Conservation (phyloP, 345 rosid species). For the Microthlaspi erraticum region DNA sequence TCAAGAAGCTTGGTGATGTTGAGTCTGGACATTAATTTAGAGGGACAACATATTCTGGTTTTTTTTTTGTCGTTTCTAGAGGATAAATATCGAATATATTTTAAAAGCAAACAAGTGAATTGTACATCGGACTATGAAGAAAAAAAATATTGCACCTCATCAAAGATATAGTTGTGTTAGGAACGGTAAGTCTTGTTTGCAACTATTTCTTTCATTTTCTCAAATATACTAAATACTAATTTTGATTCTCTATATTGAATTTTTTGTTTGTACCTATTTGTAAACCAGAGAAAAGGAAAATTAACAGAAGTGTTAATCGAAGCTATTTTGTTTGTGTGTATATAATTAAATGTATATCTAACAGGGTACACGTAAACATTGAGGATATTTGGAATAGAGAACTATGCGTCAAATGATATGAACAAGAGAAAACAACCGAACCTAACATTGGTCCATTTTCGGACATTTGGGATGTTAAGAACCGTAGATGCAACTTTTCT, state of each 20-base stretch:
- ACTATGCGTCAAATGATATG: slow-evolving; percentile 15
- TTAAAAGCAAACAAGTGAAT: no score
- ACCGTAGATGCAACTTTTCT: slow-evolving; percentile 44
- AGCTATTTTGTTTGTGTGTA: not conserved
- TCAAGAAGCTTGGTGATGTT: slow-evolving; percentile 33
- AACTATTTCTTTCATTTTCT: not conserved
- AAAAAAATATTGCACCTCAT: no score
- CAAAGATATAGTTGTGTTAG: not conserved
- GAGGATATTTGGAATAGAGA: not conserved
- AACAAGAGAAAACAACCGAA: slow-evolving; percentile 27
- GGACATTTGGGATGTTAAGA: slow-evolving; percentile 45
- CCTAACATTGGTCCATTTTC: slow-evolving; percentile 35
- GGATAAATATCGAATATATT: not conserved
- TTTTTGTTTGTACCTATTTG: not conserved
- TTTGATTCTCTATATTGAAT: not conserved
- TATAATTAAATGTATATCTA: not conserved
- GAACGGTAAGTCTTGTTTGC: slow-evolving; percentile 6
- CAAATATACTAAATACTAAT: not conserved
- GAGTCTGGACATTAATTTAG: slow-evolving; percentile 1
- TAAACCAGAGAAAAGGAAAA: not conserved
- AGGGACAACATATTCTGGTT: slow-evolving; percentile 14
- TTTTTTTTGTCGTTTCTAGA: not conserved
- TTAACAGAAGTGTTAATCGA: not conserved
- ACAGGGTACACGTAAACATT: not conserved
- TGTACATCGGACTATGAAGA: no score